Percentiles rank a stretch among this genome's conserved stretches.
These are phyloP conservation scores for Lachnellula subtilissima DNA, from an alignment of 2,329 filamentous ascomycete genomes.

Conservation along the genomic window DNA sequence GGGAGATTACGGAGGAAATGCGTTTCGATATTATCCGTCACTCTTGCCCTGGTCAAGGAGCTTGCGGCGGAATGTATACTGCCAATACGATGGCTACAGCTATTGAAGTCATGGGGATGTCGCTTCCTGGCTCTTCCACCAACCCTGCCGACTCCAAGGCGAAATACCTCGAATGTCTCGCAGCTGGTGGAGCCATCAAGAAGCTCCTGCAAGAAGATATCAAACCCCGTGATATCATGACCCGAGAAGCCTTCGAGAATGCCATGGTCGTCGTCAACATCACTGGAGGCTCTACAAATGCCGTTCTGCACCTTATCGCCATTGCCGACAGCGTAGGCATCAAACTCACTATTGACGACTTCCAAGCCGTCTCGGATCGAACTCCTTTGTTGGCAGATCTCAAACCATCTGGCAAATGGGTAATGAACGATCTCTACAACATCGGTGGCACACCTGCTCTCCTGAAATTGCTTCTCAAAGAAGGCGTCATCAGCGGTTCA, in stretches of 20 bases:
- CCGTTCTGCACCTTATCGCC: slow-evolving; percentile 78
- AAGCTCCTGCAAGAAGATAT: slow-evolving; percentile 73
- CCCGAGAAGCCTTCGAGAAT: slow-evolving; percentile 75
- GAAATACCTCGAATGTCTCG: slow-evolving; percentile 69
- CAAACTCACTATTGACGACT: slow-evolving; percentile 80
- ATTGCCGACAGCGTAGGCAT: slow-evolving; percentile 78
- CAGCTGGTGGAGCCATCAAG: slow-evolving; percentile 68
- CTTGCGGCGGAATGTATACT: slow-evolving; percentile 83
- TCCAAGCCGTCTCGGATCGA: slow-evolving; percentile 75
- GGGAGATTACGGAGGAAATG: slow-evolving; percentile 84
- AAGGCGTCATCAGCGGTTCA: slow-evolving; percentile 54
- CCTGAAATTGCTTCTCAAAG: slow-evolving; percentile 53
- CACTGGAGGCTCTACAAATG: slow-evolving; percentile 80
- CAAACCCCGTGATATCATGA: slow-evolving; percentile 71
- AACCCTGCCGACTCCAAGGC: slow-evolving; percentile 69
- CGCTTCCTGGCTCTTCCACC: slow-evolving; percentile 76
- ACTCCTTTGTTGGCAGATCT: slow-evolving; percentile 77
- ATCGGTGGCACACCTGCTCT: slow-evolving; percentile 55
- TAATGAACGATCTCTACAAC: slow-evolving; percentile 52
- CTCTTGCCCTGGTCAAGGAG: slow-evolving; percentile 79
- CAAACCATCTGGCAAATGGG: slow-evolving; percentile 68
- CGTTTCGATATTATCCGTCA: slow-evolving; percentile 92
- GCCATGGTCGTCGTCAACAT: slow-evolving; percentile 81
- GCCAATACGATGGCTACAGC: slow-evolving; percentile 74
- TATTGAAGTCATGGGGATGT: slow-evolving; percentile 70